Percentiles rank a stretch among this genome's conserved stretches.
Conservation (phyloP, 345 rosid species). For the Cardiospermum halicacabum region DNA sequence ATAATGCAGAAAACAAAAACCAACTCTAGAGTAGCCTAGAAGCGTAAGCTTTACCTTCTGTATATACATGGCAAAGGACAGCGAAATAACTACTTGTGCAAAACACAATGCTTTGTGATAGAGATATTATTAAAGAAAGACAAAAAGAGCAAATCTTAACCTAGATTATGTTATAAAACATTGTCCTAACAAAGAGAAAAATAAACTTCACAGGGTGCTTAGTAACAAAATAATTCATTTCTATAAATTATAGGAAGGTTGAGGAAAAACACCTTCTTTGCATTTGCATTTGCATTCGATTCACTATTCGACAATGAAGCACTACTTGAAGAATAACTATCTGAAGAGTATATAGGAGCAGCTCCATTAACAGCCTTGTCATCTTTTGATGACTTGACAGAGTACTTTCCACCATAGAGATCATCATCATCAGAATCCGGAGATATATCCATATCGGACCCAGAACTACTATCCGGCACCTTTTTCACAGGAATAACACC, state of each 20-base stretch:
- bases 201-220: background rate
- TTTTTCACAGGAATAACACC: conserved; percentile 24
- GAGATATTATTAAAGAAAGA: background rate
- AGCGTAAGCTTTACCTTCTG: background rate
- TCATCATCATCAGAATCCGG: conserved; percentile 68
- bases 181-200: background rate
- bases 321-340: conserved; percentile 38
- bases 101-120: background rate
- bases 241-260: background rate
- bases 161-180: background rate
- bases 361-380: conserved; percentile 25
- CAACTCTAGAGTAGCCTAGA: background rate
- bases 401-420: conserved; percentile 29
- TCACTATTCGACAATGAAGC: conserved; percentile 26
- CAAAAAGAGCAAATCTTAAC: background rate
- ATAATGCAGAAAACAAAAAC: background rate
- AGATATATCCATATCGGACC: conserved; percentile 60
- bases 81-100: background rate
- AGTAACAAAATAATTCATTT: background rate
- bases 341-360: conserved; percentile 28
- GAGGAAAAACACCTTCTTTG: conserved; percentile 28
- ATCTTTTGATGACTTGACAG: conserved; percentile 56
- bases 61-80: background rate
- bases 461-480: conserved; percentile 39
- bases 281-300: too few relatives aligned